Evolutionary conservation across 148 eudicot genomes (phyloP).

Genomic region (Simmondsia chinensis): DNA sequence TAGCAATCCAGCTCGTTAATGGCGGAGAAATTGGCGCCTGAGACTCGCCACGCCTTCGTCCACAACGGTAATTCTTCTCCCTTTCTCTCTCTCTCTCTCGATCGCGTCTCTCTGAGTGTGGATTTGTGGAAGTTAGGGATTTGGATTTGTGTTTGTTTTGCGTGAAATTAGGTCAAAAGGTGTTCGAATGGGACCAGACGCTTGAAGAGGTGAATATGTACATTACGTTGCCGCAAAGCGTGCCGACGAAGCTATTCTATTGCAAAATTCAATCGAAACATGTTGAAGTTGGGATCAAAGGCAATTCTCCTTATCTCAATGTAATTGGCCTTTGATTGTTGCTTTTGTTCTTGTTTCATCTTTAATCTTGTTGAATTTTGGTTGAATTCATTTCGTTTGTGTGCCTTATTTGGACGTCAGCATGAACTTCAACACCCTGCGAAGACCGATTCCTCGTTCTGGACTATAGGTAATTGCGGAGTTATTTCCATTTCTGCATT

Average conservation of each 20-base stretch:
- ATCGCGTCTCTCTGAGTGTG: background rate
- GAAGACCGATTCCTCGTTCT: constrained; percentile 79
- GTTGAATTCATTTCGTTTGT: background rate
- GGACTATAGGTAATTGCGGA: constrained; percentile 98
- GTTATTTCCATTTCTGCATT: background rate
- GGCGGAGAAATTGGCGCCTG: constrained; percentile 90
- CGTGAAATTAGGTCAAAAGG: constrained; percentile 52
- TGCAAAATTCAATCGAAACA: constrained; percentile 76
- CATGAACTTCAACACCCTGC: constrained; percentile 47
- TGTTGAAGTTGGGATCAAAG: constrained; percentile 89
- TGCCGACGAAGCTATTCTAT: constrained; percentile 57
- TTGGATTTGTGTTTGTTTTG: background rate
- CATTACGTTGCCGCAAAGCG: constrained; percentile 64
- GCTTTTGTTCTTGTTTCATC: background rate
- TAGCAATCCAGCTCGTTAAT: too few species aligned
- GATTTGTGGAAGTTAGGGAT: background rate
- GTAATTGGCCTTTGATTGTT: constrained; percentile 21
- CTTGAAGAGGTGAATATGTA: constrained; percentile 89
- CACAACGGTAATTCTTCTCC: constrained; percentile 49
- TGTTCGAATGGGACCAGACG: constrained; percentile 98
- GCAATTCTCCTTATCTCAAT: constrained; percentile 79
- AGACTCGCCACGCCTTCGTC: constrained; percentile 63
- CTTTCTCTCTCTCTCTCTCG: background rate
- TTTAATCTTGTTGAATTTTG: background rate
- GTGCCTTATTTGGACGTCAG: constrained; percentile 7